A percentile compares a stretch with the other conserved stretches of the same genome.
Conservation (phyloP, 2,329 filamentous ascomycete species). For the Botryotinia convoluta region DNA sequence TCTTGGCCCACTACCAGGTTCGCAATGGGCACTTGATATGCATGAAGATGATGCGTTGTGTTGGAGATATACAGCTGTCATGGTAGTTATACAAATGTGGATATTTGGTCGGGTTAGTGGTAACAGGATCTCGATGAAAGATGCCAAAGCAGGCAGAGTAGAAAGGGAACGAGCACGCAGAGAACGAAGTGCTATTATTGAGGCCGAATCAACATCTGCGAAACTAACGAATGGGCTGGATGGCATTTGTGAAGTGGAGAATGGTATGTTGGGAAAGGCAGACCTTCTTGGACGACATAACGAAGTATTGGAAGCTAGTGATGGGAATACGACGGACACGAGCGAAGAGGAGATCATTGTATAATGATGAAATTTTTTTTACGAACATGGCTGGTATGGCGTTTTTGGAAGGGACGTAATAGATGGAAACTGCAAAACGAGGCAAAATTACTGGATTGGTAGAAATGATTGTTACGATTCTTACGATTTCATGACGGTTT, state of each 20-base stretch:
- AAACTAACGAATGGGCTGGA: not conserved
- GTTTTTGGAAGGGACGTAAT: not conserved
- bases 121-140: slow-evolving; percentile 31
- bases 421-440: slow-evolving; percentile 11
- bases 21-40: slow-evolving; percentile 39
- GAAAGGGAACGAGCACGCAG: slow-evolving; percentile 25
- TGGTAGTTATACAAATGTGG: slow-evolving; percentile 41
- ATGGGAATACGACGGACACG: slow-evolving; percentile 24
- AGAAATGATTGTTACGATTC: not conserved
- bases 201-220: not conserved
- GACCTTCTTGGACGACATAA: not conserved
- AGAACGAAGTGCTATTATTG: slow-evolving; percentile 12
- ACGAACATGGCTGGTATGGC: slow-evolving; percentile 2
- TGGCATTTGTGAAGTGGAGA: not conserved
- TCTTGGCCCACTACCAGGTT: slow-evolving; percentile 35
- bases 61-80: slow-evolving; percentile 41
- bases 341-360: slow-evolving; percentile 28
- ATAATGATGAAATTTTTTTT: slow-evolving; percentile 15
- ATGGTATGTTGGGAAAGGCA: not conserved
- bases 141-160: slow-evolving; percentile 27
- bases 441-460: not conserved
- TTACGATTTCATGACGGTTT: not conserved
- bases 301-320: not conserved
- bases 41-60: slow-evolving; percentile 41
- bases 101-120: slow-evolving; percentile 38